Evolutionary conservation across 2,329 filamentous ascomycete species (phyloP).

Genomic region (Sphaceloma murrayae): DNA sequence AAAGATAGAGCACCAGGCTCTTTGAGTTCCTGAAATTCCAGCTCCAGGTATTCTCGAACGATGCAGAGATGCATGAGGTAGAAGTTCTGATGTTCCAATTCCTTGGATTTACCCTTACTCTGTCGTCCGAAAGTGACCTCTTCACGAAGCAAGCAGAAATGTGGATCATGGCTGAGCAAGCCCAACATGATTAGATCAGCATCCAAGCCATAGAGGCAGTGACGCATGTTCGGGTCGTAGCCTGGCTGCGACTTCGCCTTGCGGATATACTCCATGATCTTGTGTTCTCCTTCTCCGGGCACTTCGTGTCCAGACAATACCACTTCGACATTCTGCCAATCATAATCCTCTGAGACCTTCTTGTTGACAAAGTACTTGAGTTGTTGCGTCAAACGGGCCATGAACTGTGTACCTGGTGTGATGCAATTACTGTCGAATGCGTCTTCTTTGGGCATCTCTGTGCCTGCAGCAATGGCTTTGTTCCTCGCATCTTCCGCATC

Average conservation of each 20-base stretch:
- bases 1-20: slow-evolving; percentile 62
- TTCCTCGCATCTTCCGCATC: slow-evolving; percentile 84
- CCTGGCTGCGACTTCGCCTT: slow-evolving; percentile 89
- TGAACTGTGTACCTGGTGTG: slow-evolving; percentile 93
- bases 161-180: slow-evolving; percentile 90
- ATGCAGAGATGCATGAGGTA: slow-evolving; percentile 96
- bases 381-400: slow-evolving; percentile 90
- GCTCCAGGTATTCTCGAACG: slow-evolving; percentile 89
- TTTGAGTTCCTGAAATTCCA: slow-evolving; percentile 92
- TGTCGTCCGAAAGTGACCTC: slow-evolving; percentile 94
- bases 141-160: slow-evolving; percentile 93
- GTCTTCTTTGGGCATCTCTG: slow-evolving; percentile 89
- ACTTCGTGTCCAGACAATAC: slow-evolving; percentile 96
- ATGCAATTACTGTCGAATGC: slow-evolving; percentile 99
- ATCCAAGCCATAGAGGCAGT: slow-evolving; percentile 94
- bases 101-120: slow-evolving; percentile 81
- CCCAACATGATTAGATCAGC: slow-evolving; percentile 98
- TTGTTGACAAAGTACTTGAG: slow-evolving; percentile 98
- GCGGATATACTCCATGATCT: slow-evolving; percentile 99
- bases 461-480: slow-evolving; percentile 79
- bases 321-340: slow-evolving; percentile 95
- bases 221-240: slow-evolving; percentile 87
- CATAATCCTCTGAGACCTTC: slow-evolving; percentile 90
- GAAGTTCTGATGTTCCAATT: slow-evolving; percentile 97
- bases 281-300: slow-evolving; percentile 95